Evolutionary conservation across 768 basidiomycete genomes (phyloP).

Genomic region (Termitomyces sp.): DNA sequence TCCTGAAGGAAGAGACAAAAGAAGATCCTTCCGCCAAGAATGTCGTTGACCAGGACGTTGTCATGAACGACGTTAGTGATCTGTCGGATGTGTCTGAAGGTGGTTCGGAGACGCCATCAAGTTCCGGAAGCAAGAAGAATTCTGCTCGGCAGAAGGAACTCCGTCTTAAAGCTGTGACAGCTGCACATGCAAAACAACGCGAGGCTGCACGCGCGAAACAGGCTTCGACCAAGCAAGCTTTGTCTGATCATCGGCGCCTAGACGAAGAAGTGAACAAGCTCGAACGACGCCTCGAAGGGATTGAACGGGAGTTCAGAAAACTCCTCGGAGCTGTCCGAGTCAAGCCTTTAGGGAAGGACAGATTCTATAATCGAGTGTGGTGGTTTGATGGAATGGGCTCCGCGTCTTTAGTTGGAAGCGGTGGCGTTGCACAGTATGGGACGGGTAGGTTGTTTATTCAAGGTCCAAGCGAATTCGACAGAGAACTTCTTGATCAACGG

Average conservation of each 20-base stretch:
- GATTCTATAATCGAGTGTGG: slow-evolving; percentile 95
- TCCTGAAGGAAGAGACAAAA: slow-evolving; percentile 54
- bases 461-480: slow-evolving; percentile 81
- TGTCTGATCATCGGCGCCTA: slow-evolving; percentile 77
- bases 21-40: slow-evolving; percentile 39
- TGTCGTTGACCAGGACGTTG: slow-evolving; percentile 51
- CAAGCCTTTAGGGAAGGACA: slow-evolving; percentile 85
- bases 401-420: slow-evolving; percentile 71
- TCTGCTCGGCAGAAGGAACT: slow-evolving; percentile 47
- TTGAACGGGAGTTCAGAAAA: slow-evolving; percentile 93
- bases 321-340: slow-evolving; percentile 79
- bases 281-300: slow-evolving; percentile 74
- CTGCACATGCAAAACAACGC: slow-evolving; percentile 73
- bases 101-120: slow-evolving; percentile 55
- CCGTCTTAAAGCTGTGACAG: slow-evolving; percentile 46
- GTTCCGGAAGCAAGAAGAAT: slow-evolving; percentile 36
- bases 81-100: slow-evolving; percentile 69
- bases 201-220: slow-evolving; percentile 76
- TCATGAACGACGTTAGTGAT: slow-evolving; percentile 65
- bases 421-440: slow-evolving; percentile 78
- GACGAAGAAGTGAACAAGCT: slow-evolving; percentile 86
- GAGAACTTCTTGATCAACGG: slow-evolving; percentile 61
- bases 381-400: slow-evolving; percentile 98
- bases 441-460: slow-evolving; percentile 91
- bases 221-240: slow-evolving; percentile 74